A percentile compares a stretch with the other conserved stretches of the same genome.
These are phyloP conservation scores for Phytopythium cucurbitacearum DNA, from an alignment of 352 stramenopile species.

Conservation along the genomic window DNA sequence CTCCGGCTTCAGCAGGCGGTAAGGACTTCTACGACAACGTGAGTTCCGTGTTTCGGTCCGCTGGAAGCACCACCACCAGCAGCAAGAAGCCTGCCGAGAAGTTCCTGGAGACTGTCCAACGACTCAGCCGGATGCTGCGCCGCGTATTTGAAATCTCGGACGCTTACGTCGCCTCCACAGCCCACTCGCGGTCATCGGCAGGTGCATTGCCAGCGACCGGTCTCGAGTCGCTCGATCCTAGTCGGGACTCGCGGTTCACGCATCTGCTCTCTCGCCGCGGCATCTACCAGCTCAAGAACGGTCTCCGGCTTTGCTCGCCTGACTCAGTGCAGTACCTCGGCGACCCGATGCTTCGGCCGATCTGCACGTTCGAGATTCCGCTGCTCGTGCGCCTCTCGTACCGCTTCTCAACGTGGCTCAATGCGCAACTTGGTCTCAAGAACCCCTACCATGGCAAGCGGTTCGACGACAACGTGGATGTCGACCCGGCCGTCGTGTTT, in stretches of 20 bases:
- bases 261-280: conserved; percentile 63
- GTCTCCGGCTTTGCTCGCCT: conserved; percentile 70
- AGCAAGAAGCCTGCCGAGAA: conserved; percentile 29
- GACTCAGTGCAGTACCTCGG: conserved; percentile 64
- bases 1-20: conserved; percentile 6
- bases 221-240: conserved; percentile 60
- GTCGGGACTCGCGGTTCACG: conserved; percentile 42
- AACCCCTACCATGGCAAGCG: conserved; percentile 66
- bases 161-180: conserved; percentile 77
- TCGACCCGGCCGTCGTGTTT: conserved; percentile 40
- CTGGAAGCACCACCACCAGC: conserved; percentile 15
- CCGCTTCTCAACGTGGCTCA: conserved; percentile 77
- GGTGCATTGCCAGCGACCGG: conserved; percentile 13
- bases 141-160: conserved; percentile 84
- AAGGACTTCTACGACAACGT: conserved; percentile 28
- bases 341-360: conserved; percentile 82
- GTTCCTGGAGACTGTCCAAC: conserved; percentile 53
- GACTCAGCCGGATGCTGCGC: conserved; percentile 63
- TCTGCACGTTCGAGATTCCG: conserved; percentile 77
- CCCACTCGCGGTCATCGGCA: conserved; percentile 39
- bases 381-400: conserved; percentile 76
- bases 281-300: conserved; percentile 56
- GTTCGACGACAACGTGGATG: conserved; percentile 70
- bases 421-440: conserved; percentile 54
- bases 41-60: conserved; percentile 28